phyloP scores from a whole-genome alignment of 805 yeast species.

The Metschnikowia reukaufii region DNA sequence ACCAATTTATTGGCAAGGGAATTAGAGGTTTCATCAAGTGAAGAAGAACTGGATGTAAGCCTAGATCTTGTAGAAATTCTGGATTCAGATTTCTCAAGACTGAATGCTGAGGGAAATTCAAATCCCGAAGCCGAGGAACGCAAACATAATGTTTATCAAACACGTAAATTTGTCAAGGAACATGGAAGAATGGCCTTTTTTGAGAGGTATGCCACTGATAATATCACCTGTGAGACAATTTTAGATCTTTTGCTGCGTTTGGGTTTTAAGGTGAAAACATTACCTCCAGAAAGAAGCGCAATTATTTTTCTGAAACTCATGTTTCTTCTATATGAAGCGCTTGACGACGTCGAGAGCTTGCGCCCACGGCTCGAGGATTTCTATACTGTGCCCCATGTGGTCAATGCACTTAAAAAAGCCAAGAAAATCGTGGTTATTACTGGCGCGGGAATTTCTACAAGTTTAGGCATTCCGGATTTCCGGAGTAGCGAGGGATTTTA shows the following conservation, averaged over 20 bases:
- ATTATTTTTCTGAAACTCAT: conserved; percentile 48
- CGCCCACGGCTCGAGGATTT: conserved; percentile 57
- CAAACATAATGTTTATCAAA: conserved; percentile 20
- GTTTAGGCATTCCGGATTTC: conserved; percentile 89
- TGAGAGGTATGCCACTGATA: conserved; percentile 58
- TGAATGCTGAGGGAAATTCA: not conserved
- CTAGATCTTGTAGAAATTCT: conserved; percentile 16
- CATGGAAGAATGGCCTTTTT: conserved; percentile 63
- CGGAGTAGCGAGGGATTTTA: conserved; percentile 87
- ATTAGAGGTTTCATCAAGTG: not conserved
- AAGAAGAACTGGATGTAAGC: conserved; percentile 6
- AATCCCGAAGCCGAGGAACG: not conserved
- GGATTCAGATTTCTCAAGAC: not conserved
- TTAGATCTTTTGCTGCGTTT: conserved; percentile 55
- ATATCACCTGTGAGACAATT: conserved; percentile 58
- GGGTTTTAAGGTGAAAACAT: conserved; percentile 53
- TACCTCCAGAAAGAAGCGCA: conserved; percentile 36
- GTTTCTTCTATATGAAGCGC: conserved; percentile 58
- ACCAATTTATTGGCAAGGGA: not conserved
- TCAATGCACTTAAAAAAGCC: conserved; percentile 29
- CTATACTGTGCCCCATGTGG: conserved; percentile 57
- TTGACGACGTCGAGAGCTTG: conserved; percentile 57
- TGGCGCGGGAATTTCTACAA: conserved; percentile 93
- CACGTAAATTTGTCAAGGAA: conserved; percentile 50
- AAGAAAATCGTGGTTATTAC: conserved; percentile 68